phyloP scores from a whole-genome alignment of 306 rosid species.

The Aeschynomene evenia region DNA sequence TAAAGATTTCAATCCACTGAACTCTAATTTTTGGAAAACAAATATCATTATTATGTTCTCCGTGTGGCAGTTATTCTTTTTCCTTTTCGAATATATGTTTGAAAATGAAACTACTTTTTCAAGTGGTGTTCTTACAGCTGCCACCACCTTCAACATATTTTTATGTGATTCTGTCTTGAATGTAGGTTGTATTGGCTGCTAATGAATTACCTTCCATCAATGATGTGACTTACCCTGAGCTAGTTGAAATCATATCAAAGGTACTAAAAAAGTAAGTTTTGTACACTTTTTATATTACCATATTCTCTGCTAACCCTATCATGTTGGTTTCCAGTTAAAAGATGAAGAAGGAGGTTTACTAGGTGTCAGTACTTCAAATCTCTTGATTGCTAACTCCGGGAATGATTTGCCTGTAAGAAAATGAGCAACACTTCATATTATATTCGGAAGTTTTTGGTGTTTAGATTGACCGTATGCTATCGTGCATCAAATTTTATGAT shows the following conservation, averaged over 20 bases:
- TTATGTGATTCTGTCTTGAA: slow-evolving; percentile 20
- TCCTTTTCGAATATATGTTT: slow-evolving; percentile 14
- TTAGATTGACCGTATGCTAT: slow-evolving; percentile 10
- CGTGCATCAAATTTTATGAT: not conserved
- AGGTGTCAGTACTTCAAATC: slow-evolving; percentile 78
- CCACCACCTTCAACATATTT: slow-evolving; percentile 31
- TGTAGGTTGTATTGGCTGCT: slow-evolving; percentile 95
- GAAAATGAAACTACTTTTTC: slow-evolving; percentile 20
- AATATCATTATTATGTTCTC: not conserved
- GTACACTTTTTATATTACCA: slow-evolving; percentile 5
- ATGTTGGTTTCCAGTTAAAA: slow-evolving; percentile 65
- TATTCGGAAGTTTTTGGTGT: slow-evolving; percentile 2
- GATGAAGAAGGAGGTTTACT: slow-evolving; percentile 60
- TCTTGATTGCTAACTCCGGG: slow-evolving; percentile 81
- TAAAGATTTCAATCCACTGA: slow-evolving; percentile 5
- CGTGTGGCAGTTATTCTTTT: slow-evolving; percentile 2
- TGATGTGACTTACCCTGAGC: slow-evolving; percentile 75
- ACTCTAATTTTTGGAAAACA: not conserved
- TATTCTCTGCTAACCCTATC: slow-evolving; percentile 33
- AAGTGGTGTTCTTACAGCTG: not conserved
- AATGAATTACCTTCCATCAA: slow-evolving; percentile 96
- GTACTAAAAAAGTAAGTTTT: slow-evolving; percentile 35
- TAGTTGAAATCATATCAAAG: slow-evolving; percentile 78
- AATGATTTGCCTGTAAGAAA: slow-evolving; percentile 95
- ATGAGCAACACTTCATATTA: slow-evolving; percentile 8